Conservation (phyloP, 148 eudicot species). For the Nepenthes gracilis region DNA sequence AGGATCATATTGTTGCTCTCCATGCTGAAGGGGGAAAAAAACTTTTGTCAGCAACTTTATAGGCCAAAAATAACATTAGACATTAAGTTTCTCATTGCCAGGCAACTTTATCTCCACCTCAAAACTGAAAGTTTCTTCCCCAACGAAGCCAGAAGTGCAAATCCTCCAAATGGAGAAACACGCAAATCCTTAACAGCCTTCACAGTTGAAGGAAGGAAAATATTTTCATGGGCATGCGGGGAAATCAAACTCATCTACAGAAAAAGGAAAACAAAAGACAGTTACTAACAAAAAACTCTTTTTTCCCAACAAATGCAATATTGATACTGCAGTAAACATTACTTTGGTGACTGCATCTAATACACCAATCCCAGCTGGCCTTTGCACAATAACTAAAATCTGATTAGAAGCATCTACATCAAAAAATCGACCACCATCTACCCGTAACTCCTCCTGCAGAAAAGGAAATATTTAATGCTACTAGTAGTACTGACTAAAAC, state of each 20-base stretch:
- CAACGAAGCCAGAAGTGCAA: conserved; percentile 55
- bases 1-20: conserved; percentile 64
- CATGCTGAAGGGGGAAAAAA: conserved; percentile 37
- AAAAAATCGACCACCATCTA: conserved; percentile 69
- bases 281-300: too few relatives aligned
- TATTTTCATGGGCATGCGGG: conserved; percentile 50
- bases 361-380: conserved; percentile 55
- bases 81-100: too few relatives aligned
- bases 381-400: conserved; percentile 45
- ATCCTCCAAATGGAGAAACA: conserved; percentile 49
- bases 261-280: background rate
- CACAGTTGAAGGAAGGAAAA: conserved; percentile 43
- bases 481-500: too few relatives aligned
- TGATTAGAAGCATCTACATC: conserved; percentile 57
- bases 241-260: conserved; percentile 59
- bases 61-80: background rate
- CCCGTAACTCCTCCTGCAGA: conserved; percentile 41
- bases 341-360: conserved; percentile 57
- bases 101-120: conserved; percentile 32
- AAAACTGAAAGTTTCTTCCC: conserved; percentile 72
- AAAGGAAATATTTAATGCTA: background rate
- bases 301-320: too few relatives aligned
- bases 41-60: background rate
- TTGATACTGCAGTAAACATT: conserved; percentile 3
- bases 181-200: conserved; percentile 60